Evolutionary conservation across 345 rosid genomes (phyloP), one percentile per base, ranked within the genome.

Genomic region (Limnanthes douglasii): DNA sequence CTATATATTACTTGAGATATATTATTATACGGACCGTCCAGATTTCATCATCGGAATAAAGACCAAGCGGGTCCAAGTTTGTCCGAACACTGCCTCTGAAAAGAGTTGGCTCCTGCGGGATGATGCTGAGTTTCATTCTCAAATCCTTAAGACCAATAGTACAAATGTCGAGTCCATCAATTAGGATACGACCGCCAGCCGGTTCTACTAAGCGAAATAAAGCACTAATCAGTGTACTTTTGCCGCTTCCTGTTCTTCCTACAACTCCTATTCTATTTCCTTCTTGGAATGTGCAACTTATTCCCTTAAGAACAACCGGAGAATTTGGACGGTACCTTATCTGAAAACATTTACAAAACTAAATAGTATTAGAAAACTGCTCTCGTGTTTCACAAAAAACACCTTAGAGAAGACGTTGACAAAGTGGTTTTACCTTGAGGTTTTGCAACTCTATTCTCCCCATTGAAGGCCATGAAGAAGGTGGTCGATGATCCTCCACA

Each of bases 81-180:
- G 80, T 75, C 21, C 97, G 61, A 21, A 88, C 61, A 25, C 86
- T 73, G 12, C 93, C 97, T 34, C 69, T 50, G 49, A 88, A 83
- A 31, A 83, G 86, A 38, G 93, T 72, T 45, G 97, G 83, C 6
- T 88, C 97, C 53, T 88, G 97, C 50, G 97, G 97, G 52, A 88
- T 83, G 55, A 83, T 83, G 59, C 97, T 73, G n/a, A 88, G 80
- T 58, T 75, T 88, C 69, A 61, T 58, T 37, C 97, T 78, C 50
- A 88, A 39, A 54, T 83, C 97, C 51, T 75, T 83, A 3, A 88
- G 51, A 11, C 97, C 97, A 4, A 88, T 73, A 0, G 63, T 50
- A 42, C 90, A 54, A 15, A 88, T 73, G 63, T 88, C 83, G 37
- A 83, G 56, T 33, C 71, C 80, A 50, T 82, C 95, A 6, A 86